phyloP scores from a whole-genome alignment of 2,329 filamentous ascomycete genomes.

The Colletotrichum cordylinicola region DNA sequence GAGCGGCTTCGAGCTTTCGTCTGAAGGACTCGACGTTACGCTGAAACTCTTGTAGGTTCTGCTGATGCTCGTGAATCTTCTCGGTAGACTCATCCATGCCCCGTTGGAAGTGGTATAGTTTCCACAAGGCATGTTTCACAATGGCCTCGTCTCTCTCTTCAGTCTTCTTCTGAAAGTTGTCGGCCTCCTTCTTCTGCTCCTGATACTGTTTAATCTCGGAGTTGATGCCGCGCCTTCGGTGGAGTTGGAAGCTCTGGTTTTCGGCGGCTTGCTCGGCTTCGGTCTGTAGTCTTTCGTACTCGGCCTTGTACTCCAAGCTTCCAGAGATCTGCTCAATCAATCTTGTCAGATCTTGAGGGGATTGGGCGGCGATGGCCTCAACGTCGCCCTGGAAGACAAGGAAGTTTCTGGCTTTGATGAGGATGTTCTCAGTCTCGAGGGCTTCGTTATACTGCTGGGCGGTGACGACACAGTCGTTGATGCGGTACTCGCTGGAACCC shows the following conservation, averaged over 20 bases:
- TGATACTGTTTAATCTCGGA: slow-evolving; percentile 98
- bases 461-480: slow-evolving; percentile 89
- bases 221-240: slow-evolving; percentile 91
- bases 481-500: slow-evolving; percentile 93
- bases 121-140: slow-evolving; percentile 94
- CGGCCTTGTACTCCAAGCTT: slow-evolving; percentile 90
- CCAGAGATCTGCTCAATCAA: slow-evolving; percentile 98
- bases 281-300: slow-evolving; percentile 89
- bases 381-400: slow-evolving; percentile 98
- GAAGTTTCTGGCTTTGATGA: slow-evolving; percentile 98
- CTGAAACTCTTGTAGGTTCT: slow-evolving; percentile 90
- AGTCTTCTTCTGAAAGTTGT: slow-evolving; percentile 89
- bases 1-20: slow-evolving; percentile 78
- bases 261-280: slow-evolving; percentile 88
- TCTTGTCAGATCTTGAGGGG: slow-evolving; percentile 89
- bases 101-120: slow-evolving; percentile 92
- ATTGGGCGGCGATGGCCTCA: slow-evolving; percentile 94
- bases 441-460: slow-evolving; percentile 93
- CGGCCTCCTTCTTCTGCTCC: slow-evolving; percentile 94
- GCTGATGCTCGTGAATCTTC: slow-evolving; percentile 91
- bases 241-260: slow-evolving; percentile 86
- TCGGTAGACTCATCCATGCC: slow-evolving; percentile 90
- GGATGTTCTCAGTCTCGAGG: slow-evolving; percentile 90
- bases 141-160: slow-evolving; percentile 91
- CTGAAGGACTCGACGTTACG: slow-evolving; percentile 89